A percentile compares a stretch with the other conserved stretches of the same genome.
phyloP scores from a whole-genome alignment of 306 rosid genomes.

The Ceratonia siliqua region DNA sequence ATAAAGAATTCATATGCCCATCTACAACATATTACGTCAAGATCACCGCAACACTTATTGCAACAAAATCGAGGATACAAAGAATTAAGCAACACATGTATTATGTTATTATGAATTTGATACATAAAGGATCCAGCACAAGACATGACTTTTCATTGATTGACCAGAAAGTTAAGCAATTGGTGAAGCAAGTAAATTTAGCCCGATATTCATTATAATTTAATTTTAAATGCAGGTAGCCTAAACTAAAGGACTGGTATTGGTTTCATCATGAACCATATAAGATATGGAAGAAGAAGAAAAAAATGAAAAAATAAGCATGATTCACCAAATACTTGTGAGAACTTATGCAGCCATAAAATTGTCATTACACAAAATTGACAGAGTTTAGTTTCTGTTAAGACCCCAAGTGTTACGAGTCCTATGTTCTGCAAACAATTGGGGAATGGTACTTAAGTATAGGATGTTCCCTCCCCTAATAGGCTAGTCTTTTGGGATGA shows the following conservation, averaged over 20 bases:
- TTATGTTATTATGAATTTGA: no score
- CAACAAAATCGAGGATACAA: no score
- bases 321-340: neutral
- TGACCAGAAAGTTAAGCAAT: neutral
- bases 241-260: neutral
- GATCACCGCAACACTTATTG: no score
- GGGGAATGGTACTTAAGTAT: no score
- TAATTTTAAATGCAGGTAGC: no score
- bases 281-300: neutral
- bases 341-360: neutral
- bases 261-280: neutral
- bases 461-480: no score
- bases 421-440: no score
- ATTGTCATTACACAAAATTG: neutral
- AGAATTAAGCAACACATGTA: no score
- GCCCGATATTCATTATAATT: no score
- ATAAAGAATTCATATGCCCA: conserved; percentile 9
- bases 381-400: no score
- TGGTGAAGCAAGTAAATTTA: neutral
- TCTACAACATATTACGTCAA: neutral
- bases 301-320: neutral
- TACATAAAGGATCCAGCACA: neutral
- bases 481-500: no score
- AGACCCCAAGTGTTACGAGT: no score
- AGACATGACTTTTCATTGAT: neutral